Conservation (phyloP, 768 basidiomycete genomes). For the Rhizopogon roseolus region DNA sequence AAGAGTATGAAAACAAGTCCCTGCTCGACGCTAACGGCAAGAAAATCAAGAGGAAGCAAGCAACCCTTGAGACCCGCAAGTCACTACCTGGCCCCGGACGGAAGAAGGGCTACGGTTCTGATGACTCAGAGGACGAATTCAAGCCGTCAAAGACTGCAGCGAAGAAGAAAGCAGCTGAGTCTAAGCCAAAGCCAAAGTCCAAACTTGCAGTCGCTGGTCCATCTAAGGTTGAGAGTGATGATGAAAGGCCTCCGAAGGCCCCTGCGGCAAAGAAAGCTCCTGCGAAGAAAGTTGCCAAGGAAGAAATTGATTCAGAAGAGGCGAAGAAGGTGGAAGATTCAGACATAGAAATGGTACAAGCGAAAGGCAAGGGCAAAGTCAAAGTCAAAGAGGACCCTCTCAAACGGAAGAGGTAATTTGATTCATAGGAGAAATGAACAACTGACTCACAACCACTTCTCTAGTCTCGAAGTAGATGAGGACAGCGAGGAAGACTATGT, state of each 20-base stretch:
- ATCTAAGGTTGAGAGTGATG: slow-evolving; percentile 43
- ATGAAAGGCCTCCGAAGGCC: slow-evolving; percentile 19
- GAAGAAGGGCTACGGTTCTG: slow-evolving; percentile 31
- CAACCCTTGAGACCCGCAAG: slow-evolving; percentile 49
- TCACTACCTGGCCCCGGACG: slow-evolving; percentile 38
- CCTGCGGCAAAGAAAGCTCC: slow-evolving; percentile 26
- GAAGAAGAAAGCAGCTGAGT: slow-evolving; percentile 26
- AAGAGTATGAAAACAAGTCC: slow-evolving; percentile 40
- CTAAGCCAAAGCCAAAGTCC: slow-evolving; percentile 18
- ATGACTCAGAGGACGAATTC: slow-evolving; percentile 51
- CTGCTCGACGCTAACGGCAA: slow-evolving; percentile 44
- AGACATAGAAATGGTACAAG: slow-evolving; percentile 27
- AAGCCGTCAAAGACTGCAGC: slow-evolving; percentile 44
- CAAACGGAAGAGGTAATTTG: slow-evolving; percentile 66
- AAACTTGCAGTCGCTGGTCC: slow-evolving; percentile 29
- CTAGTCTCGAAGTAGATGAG: slow-evolving; percentile 29
- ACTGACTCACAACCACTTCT: slow-evolving; percentile 5
- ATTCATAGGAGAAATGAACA: neutral
- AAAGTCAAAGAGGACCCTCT: slow-evolving; percentile 25
- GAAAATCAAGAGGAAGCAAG: slow-evolving; percentile 54
- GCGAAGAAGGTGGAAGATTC: slow-evolving; percentile 26
- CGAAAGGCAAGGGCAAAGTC: slow-evolving; percentile 43
- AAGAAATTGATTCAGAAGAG: slow-evolving; percentile 35
- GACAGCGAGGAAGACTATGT: slow-evolving; percentile 36
- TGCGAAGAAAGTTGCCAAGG: slow-evolving; percentile 28